A percentile compares a stretch with the other conserved stretches of the same genome.
phyloP scores from a whole-genome alignment of 768 basidiomycete genomes.

The Psilocybe sp. region DNA sequence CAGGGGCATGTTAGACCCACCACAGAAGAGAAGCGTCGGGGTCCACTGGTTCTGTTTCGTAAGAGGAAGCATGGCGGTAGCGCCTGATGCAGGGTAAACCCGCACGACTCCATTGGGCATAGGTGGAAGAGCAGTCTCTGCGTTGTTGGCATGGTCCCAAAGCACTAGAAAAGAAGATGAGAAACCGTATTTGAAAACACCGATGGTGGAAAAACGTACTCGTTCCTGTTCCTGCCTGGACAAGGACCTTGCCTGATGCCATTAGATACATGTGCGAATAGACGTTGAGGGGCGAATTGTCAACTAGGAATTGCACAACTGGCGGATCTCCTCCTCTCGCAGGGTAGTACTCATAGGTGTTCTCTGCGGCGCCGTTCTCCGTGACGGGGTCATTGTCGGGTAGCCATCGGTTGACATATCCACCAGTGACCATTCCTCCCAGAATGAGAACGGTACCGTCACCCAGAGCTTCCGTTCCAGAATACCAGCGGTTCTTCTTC shows the following conservation, averaged over 20 bases:
- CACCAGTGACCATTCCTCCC: slow-evolving; percentile 77
- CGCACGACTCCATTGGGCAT: slow-evolving; percentile 77
- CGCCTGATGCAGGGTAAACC: slow-evolving; percentile 89
- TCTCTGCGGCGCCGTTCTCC: slow-evolving; percentile 72
- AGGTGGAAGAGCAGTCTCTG: slow-evolving; percentile 60
- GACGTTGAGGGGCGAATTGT: slow-evolving; percentile 73
- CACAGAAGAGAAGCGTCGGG: slow-evolving; percentile 87
- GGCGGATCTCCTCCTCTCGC: slow-evolving; percentile 44
- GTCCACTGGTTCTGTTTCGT: slow-evolving; percentile 86
- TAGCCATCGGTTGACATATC: slow-evolving; percentile 74
- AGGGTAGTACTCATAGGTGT: slow-evolving; percentile 83
- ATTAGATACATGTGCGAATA: slow-evolving; percentile 75
- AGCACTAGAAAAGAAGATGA: slow-evolving; percentile 16
- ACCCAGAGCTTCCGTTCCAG: slow-evolving; percentile 65
- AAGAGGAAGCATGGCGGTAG: slow-evolving; percentile 85
- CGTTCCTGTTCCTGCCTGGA: slow-evolving; percentile 80
- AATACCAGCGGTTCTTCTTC: slow-evolving; percentile 76
- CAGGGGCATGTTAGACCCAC: slow-evolving; percentile 77
- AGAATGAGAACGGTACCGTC: slow-evolving; percentile 80
- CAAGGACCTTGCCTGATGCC: slow-evolving; percentile 72
- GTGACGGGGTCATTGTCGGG: slow-evolving; percentile 62
- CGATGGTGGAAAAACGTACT: slow-evolving; percentile 39
- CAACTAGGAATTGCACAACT: slow-evolving; percentile 63
- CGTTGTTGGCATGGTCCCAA: slow-evolving; percentile 42
- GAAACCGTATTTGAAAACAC: not conserved